Conservation (phyloP, 257 asterid genomes). For the Nicotiana undulata region DNA sequence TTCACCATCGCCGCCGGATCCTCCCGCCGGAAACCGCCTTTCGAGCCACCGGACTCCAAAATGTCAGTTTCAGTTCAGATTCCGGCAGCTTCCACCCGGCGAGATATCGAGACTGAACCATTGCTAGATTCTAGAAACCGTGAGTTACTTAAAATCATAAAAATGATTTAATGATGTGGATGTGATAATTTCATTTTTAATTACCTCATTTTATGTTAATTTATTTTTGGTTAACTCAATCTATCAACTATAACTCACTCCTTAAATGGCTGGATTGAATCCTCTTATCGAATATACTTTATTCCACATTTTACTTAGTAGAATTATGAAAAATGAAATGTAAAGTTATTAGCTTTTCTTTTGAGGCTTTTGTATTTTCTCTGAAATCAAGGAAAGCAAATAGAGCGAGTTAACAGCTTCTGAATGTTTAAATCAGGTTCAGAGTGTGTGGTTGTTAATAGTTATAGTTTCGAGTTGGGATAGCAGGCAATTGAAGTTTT, state of each 20-base stretch:
- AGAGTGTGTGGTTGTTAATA: background rate
- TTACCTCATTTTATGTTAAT: background rate
- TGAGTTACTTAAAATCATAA: constrained; percentile 21
- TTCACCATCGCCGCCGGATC: constrained; percentile 13
- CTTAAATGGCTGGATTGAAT: background rate
- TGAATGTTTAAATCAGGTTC: background rate
- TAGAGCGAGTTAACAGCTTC: background rate
- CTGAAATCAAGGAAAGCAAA: background rate
- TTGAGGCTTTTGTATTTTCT: background rate
- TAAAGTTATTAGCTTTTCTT: background rate
- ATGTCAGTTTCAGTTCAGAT: constrained; percentile 55
- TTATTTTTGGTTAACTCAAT: background rate
- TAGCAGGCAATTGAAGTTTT: background rate
- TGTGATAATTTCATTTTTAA: background rate
- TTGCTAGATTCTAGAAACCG: constrained; percentile 58
- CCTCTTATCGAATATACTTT: background rate
- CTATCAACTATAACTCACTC: background rate
- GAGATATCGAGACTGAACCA: constrained; percentile 52
- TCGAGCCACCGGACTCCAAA: constrained; percentile 22
- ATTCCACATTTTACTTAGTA: background rate
- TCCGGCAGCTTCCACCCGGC: constrained; percentile 31
- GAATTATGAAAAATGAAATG: background rate
- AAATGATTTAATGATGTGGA: background rate
- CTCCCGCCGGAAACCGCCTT: constrained; percentile 25
- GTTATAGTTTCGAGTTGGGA: background rate